Percentiles rank a stretch among this genome's conserved stretches.
These are phyloP conservation scores for Russula earlei DNA, from an alignment of 768 basidiomycete genomes.

Conservation along the genomic window DNA sequence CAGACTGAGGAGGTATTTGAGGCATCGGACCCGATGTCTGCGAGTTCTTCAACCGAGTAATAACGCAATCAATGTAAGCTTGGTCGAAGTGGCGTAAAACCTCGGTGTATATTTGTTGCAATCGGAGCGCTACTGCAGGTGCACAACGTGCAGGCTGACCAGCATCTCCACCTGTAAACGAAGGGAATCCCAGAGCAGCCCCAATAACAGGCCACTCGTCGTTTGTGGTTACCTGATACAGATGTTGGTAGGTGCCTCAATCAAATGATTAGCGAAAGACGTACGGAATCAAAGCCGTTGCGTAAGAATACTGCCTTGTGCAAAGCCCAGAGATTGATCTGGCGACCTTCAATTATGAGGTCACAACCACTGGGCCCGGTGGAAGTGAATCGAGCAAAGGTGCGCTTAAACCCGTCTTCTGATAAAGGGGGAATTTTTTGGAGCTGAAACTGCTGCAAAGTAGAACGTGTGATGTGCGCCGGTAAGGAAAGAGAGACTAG, in stretches of 20 bases:
- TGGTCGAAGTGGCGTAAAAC: conserved; percentile 8
- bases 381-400: not conserved
- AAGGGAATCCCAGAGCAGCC: not conserved
- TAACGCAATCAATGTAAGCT: not conserved
- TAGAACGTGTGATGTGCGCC: not conserved
- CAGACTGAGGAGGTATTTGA: not conserved
- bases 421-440: not conserved
- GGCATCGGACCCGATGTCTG: not conserved
- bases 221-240: conserved; percentile 1
- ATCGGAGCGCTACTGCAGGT: not conserved
- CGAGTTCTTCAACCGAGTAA: not conserved
- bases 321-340: conserved; percentile 3
- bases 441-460: not conserved
- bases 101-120: conserved; percentile 5
- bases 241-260: not conserved
- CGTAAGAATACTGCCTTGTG: conserved; percentile 1
- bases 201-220: conserved; percentile 12
- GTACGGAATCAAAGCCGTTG: conserved; percentile 3
- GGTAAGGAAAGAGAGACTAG: too few species aligned
- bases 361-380: not conserved
- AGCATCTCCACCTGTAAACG: not conserved
- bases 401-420: conserved; percentile 3
- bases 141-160: not conserved
- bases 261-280: not conserved
- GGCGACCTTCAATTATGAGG: not conserved